A percentile compares a stretch with the other conserved stretches of the same genome.
Evolutionary conservation across 768 basidiomycete species (phyloP).

Genomic region (Cyclocybe cylindracea): DNA sequence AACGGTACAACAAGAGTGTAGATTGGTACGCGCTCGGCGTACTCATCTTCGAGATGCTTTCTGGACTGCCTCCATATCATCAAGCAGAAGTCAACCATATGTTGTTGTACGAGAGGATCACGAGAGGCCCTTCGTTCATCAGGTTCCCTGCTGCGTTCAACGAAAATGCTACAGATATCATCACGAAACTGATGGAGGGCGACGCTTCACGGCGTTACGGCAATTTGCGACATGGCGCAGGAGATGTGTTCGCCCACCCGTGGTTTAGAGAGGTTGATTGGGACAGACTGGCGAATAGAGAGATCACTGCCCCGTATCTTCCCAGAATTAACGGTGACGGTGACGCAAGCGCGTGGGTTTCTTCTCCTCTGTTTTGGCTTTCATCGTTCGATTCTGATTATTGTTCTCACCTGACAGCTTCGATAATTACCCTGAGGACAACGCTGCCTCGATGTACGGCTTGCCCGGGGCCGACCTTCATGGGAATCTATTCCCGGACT

Average conservation of each 20-base stretch:
- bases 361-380: neutral
- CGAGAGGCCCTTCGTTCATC: constrained; percentile 70
- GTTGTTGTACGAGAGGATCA: constrained; percentile 89
- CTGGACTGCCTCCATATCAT: constrained; percentile 94
- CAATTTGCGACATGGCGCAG: constrained; percentile 84
- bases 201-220: constrained; percentile 90
- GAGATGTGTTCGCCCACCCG: constrained; percentile 88
- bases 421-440: constrained; percentile 78
- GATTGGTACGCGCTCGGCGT: constrained; percentile 99
- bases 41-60: constrained; percentile 97
- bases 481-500: constrained; percentile 75
- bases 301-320: constrained; percentile 94
- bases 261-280: constrained; percentile 97
- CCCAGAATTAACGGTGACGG: constrained; percentile 92
- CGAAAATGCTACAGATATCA: constrained; percentile 81
- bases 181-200: constrained; percentile 85
- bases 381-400: constrained; percentile 9
- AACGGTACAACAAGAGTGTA: constrained; percentile 92
- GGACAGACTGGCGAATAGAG: constrained; percentile 74
- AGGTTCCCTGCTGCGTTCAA: constrained; percentile 78
- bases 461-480: constrained; percentile 55
- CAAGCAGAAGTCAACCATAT: constrained; percentile 83
- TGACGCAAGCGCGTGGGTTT: constrained; percentile 87
- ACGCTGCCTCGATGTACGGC: constrained; percentile 63
- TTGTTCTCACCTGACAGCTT: constrained; percentile 46